Evolutionary conservation across 176 grass and related monocot species (phyloP).

Genomic region (Avena eriantha): DNA sequence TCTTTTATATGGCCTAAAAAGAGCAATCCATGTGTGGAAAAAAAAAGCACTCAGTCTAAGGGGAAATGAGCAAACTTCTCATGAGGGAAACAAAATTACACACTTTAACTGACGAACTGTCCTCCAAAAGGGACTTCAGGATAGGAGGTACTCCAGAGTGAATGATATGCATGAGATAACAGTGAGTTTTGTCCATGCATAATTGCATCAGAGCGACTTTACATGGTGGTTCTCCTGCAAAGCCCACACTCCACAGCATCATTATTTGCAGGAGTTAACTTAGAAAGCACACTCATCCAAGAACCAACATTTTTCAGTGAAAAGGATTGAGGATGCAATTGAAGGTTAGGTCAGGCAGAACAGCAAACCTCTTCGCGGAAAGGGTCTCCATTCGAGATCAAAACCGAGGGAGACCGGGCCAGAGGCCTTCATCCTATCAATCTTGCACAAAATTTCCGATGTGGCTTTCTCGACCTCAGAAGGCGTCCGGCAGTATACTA

Average conservation of each 20-base stretch:
- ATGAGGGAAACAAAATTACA: constrained; percentile 6
- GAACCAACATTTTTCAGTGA: constrained; percentile 12
- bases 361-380: constrained; percentile 69
- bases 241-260: constrained; percentile 11
- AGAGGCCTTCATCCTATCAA: constrained; percentile 53
- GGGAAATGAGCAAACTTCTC: neutral
- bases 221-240: constrained; percentile 67
- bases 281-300: neutral
- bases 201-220: constrained; percentile 97
- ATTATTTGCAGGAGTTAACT: neutral
- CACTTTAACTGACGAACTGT: constrained; percentile 82
- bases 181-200: constrained; percentile 70
- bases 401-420: constrained; percentile 74
- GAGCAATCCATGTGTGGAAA: neutral
- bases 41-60: too few relatives aligned
- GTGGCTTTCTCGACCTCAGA: constrained; percentile 75
- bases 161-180: constrained; percentile 85
- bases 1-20: neutral
- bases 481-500: constrained; percentile 70
- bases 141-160: constrained; percentile 78
- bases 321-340: neutral
- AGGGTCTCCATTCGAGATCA: constrained; percentile 85
- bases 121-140: constrained; percentile 78
- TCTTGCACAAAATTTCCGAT: constrained; percentile 54
- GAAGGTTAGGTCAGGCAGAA: constrained; percentile 29